Base-by-base conservation (phyloP, 345 rosid genomes). In the Brassica incana region DNA sequence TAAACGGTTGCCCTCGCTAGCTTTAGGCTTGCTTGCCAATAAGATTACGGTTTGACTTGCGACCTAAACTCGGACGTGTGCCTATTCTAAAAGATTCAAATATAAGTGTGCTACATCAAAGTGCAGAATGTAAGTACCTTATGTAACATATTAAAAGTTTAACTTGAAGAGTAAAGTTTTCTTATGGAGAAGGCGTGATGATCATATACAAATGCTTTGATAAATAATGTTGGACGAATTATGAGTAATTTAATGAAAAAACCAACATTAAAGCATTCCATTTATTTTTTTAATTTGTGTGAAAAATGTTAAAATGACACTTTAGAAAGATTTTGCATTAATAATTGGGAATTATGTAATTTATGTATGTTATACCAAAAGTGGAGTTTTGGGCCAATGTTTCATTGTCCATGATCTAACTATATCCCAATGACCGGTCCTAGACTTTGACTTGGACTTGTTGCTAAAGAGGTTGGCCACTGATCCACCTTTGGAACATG, bases 401-500 rank as follows among this genome's bases (percentile, higher is more conserved):
- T 20, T 20, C 23, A 20, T 20, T 20, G 23, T 20, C 23, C 23
- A 20, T 20, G 23, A 20, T 20, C 23, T 20, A 20, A 20, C 23
- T 20, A 20, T 20, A 20, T 20, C 23, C 23, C 23, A 20, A 20
- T 20, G 23, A 20, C 23, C 23, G 23, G 15, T 48, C 54, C 54
- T 48, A 16, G 4, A 48, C 54, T 45, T 12, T 4, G 52, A 45
- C n/a, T 48, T 48, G 54, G 50, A 43, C 5, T 43, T 35, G 6
- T 36, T 15, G 50, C 29, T 43, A 67, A 11, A 67, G 43, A 74
- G 78, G 60, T 27, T 74, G 78, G 5, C 78, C 78, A 74, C 23
- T 29, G 36, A 79, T 68, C 78, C 82, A 79, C 62, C 83, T 73
- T 40, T 82, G 67, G 65, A 83, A 85, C 87, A 88, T 87, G 35